These are phyloP conservation scores for Tolypocladium ophioglossoides DNA, from an alignment of 2,329 filamentous ascomycete genomes.

Conservation along the genomic window DNA sequence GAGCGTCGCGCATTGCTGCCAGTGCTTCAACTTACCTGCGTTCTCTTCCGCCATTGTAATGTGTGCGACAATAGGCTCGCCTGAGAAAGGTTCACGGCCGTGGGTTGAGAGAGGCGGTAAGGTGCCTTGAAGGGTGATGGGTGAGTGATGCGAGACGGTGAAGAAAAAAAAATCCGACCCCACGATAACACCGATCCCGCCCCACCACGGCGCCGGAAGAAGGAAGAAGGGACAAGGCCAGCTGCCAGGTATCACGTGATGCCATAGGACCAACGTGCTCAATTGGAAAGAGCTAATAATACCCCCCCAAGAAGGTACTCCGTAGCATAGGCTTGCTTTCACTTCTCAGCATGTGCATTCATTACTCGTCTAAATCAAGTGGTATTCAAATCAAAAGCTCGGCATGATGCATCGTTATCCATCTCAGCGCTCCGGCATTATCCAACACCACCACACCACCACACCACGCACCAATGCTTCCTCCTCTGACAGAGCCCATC, in stretches of 20 bases:
- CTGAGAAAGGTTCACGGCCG: constrained; percentile 47
- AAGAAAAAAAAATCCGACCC: constrained; percentile 4
- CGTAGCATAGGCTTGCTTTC: too few relatives aligned
- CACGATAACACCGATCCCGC: not conserved
- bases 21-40: constrained; percentile 9
- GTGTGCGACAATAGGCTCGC: constrained; percentile 15
- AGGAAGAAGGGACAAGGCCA: not conserved
- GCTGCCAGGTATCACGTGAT: not conserved
- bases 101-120: constrained; percentile 3
- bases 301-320: too few relatives aligned
- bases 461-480: not conserved
- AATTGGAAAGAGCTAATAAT: too few relatives aligned
- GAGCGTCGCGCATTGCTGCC: not conserved
- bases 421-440: not conserved
- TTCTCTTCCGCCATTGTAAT: constrained; percentile 14
- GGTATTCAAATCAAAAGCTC: not conserved
- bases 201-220: not conserved
- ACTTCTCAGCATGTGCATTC: not conserved
- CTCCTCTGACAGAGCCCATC: not conserved
- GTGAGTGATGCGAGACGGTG: not conserved
- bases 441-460: not conserved
- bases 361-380: not conserved
- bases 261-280: not conserved
- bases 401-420: not conserved
- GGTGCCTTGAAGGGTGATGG: constrained; percentile 2